Percentiles rank a stretch among this genome's conserved stretches.
phyloP scores from a whole-genome alignment of 2,329 filamentous ascomycete species.

The Lasiodiplodia citricola region DNA sequence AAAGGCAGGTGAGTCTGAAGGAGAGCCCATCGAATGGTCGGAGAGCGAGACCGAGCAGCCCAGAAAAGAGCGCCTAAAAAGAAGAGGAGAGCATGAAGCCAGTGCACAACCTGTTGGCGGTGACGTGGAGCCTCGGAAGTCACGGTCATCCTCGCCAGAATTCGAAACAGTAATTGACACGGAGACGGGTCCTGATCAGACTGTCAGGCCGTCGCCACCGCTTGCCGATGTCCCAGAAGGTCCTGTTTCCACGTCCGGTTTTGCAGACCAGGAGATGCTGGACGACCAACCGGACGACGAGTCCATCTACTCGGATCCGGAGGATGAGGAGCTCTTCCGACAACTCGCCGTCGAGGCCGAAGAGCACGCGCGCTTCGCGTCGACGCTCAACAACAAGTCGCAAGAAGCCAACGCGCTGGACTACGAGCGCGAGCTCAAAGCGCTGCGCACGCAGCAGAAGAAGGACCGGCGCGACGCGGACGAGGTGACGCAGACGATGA shows the following conservation, averaged over 20 bases:
- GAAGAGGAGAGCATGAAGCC: constrained; percentile 5
- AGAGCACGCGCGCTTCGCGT: constrained; percentile 92
- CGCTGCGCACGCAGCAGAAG: constrained; percentile 90
- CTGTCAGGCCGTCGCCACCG: constrained; percentile 29
- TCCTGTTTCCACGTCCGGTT: constrained; percentile 38
- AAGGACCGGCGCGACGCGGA: constrained; percentile 95
- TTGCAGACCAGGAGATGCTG: constrained; percentile 37
- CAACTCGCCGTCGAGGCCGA: constrained; percentile 90
- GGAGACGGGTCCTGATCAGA: neutral
- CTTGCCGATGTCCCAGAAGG: constrained; percentile 35
- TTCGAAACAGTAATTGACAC: constrained; percentile 55
- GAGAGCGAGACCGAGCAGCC: constrained; percentile 52
- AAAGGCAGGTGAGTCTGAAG: neutral
- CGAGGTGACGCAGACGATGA: constrained; percentile 95
- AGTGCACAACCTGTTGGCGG: constrained; percentile 28
- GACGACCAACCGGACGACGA: constrained; percentile 36
- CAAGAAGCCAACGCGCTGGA: constrained; percentile 65
- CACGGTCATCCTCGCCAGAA: constrained; percentile 53
- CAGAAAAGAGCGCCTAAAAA: neutral
- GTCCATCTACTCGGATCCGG: constrained; percentile 72
- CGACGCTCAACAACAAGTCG: constrained; percentile 75
- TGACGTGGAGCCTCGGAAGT: constrained; percentile 29
- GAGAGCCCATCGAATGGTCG: constrained; percentile 49
- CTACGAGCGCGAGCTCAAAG: constrained; percentile 86
- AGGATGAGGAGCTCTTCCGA: constrained; percentile 86